These are phyloP conservation scores for Catunica adiposa DNA, from an alignment of 2,329 filamentous ascomycete genomes.

Conservation along the genomic window DNA sequence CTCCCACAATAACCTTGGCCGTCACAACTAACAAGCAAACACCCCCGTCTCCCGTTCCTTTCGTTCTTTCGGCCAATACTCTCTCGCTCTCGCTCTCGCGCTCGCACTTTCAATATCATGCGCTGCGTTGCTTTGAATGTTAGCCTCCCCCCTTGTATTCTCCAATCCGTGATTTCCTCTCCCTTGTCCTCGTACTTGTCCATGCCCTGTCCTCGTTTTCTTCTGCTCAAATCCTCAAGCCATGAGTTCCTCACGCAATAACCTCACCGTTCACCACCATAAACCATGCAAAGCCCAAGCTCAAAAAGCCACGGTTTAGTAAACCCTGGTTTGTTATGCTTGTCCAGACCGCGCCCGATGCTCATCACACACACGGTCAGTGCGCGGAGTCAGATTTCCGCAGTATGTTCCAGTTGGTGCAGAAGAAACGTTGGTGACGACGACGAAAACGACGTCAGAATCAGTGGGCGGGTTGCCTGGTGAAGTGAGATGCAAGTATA, in stretches of 20 bases:
- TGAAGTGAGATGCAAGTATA: not conserved
- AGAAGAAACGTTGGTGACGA: not conserved
- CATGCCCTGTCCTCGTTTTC: not conserved
- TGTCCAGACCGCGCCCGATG: not conserved
- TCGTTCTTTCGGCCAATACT: not conserved
- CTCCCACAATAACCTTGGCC: not conserved
- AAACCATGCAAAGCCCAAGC: too few species aligned
- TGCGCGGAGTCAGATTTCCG: not conserved
- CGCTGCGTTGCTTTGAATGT: too few species aligned
- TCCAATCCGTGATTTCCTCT: not conserved
- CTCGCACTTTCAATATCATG: not conserved
- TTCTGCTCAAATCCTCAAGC: slow-evolving; percentile 1
- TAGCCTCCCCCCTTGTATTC: not conserved
- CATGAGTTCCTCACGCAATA: not conserved
- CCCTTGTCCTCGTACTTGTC: not conserved
- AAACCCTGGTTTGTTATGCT: not conserved
- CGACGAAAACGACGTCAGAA: not conserved
- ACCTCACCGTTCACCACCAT: not conserved
- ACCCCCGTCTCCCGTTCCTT: not conserved
- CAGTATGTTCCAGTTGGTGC: not conserved
- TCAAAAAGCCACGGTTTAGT: too few species aligned
- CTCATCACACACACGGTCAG: not conserved
- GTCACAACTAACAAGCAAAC: too few species aligned
- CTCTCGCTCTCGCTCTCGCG: too few species aligned
- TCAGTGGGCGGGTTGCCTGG: not conserved